A percentile compares a stretch with the other conserved stretches of the same genome.
Evolutionary conservation across 352 stramenopile species (phyloP).

Genomic region (Globisporangium radiosum): DNA sequence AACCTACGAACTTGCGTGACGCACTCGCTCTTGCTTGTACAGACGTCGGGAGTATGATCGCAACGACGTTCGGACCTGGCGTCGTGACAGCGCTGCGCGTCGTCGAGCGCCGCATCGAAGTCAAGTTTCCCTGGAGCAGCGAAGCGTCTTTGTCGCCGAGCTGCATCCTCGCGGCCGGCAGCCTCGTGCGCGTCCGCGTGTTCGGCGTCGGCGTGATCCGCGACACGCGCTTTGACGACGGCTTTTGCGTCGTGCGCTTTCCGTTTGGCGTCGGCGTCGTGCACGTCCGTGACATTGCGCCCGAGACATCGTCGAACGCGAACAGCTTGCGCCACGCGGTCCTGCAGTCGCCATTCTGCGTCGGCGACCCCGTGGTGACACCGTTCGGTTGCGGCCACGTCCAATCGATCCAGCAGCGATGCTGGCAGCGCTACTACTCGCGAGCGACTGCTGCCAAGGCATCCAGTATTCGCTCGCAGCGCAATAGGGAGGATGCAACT

Average conservation of each 20-base stretch:
- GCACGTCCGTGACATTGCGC: slow-evolving; percentile 37
- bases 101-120: slow-evolving; percentile 46
- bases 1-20: too few species aligned
- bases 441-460: too few species aligned
- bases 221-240: slow-evolving; percentile 47
- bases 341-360: slow-evolving; percentile 20
- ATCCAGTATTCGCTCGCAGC: too few species aligned
- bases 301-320: slow-evolving; percentile 35
- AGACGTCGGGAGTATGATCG: slow-evolving; percentile 62
- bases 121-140: slow-evolving; percentile 65
- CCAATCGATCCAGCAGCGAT: slow-evolving; percentile 18
- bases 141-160: slow-evolving; percentile 48
- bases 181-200: slow-evolving; percentile 35
- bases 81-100: slow-evolving; percentile 57
- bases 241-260: slow-evolving; percentile 59
- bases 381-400: slow-evolving; percentile 58
- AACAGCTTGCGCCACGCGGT: slow-evolving; percentile 17
- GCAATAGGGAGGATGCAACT: too few species aligned
- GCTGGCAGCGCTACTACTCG: neutral
- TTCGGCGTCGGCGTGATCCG: slow-evolving; percentile 64
- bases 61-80: slow-evolving; percentile 51
- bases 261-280: slow-evolving; percentile 54
- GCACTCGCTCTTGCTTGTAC: neutral
- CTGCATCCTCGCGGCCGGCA: slow-evolving; percentile 37
- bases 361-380: slow-evolving; percentile 61